Evolutionary conservation across 805 yeast species (phyloP), one percentile per base, ranked within the genome.

Genomic region (Torulaspora franciscae): DNA sequence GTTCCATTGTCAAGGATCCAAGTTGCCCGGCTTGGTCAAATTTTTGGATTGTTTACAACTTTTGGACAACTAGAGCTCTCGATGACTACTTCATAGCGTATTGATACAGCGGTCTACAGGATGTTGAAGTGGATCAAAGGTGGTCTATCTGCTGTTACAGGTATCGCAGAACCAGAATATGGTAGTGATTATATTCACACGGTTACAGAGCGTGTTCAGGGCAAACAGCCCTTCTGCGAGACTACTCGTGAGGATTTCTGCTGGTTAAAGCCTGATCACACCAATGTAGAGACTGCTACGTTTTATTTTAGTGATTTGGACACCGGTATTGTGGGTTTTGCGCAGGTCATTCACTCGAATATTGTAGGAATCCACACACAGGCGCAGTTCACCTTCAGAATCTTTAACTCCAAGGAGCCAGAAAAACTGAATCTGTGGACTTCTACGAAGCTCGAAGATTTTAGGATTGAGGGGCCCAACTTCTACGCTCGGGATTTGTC

Each of bases 91-190:
- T 29, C 24, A 14, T 13, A 13, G 28, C 10, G 7, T 8, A 8
- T 7, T 1, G 29, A 23, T 7, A 19, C 24, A 36, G 33, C 32
- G 30, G 17, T n/a, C 32, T 24, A 13, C 24, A 49, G 37, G 32
- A 83, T 83, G 90, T 69, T 83, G 42, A 83, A 80, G 77, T 84
- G 89, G 89, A 84, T 84, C 48, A 90, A 84, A 71, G 83, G 88
- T 50, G 77, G 89, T 54, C 73, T 85, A 43, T 86, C 97, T n/a
- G 93, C 95, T 5, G 93, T 89, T 37, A 91, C 97, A 5, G 99
- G 99, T 44, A 79, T 95, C 9, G 96, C 96, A 2, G 99, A 93
- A 66, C 99, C 99, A 22, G 95, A 85, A 62, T 93, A 93, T 59
- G 99, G 99, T 42, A 76, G 83, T 32, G 96, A 84, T 40, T 95